Evolutionary conservation across 1,139 yeast species (phyloP).

Genomic region (Zygosaccharomyces sapae): DNA sequence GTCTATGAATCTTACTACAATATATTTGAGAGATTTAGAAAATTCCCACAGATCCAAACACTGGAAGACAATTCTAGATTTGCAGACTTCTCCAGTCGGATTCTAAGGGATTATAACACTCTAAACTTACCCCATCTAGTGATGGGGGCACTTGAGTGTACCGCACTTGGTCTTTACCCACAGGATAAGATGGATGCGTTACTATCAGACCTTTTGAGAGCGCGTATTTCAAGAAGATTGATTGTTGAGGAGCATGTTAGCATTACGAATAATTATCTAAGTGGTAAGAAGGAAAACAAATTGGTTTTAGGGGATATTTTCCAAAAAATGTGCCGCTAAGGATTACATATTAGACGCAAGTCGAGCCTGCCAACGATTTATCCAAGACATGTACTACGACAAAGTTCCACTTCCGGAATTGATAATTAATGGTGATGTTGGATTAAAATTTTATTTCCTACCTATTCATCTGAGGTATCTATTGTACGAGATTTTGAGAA

Average conservation of each 20-base stretch:
- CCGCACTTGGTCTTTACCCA: slow-evolving; percentile 59
- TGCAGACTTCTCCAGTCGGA: slow-evolving; percentile 55
- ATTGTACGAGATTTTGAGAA: slow-evolving; percentile 79
- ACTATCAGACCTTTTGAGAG: slow-evolving; percentile 71
- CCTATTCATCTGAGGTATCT: slow-evolving; percentile 81
- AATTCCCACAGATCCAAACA: slow-evolving; percentile 59
- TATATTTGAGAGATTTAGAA: slow-evolving; percentile 80
- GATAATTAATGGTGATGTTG: slow-evolving; percentile 59
- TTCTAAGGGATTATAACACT: slow-evolving; percentile 71
- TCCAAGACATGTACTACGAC: slow-evolving; percentile 48
- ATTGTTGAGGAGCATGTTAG: slow-evolving; percentile 88
- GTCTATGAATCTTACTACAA: slow-evolving; percentile 86
- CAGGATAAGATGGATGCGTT: slow-evolving; percentile 62
- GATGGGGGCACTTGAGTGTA: slow-evolving; percentile 88
- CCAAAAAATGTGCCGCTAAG: slow-evolving; percentile 69
- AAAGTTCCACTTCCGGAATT: slow-evolving; percentile 64
- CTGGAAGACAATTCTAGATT: slow-evolving; percentile 72
- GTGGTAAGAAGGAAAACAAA: slow-evolving; percentile 39
- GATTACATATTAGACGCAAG: slow-evolving; percentile 48
- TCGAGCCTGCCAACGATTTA: slow-evolving; percentile 50
- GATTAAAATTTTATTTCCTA: slow-evolving; percentile 72
- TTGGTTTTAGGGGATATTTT: slow-evolving; percentile 80
- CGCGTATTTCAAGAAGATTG: slow-evolving; percentile 82
- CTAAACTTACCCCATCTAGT: slow-evolving; percentile 79
- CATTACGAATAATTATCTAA: slow-evolving; percentile 58